These are phyloP conservation scores for Phytophthora idaei DNA, from an alignment of 352 stramenopile genomes.

Conservation along the genomic window DNA sequence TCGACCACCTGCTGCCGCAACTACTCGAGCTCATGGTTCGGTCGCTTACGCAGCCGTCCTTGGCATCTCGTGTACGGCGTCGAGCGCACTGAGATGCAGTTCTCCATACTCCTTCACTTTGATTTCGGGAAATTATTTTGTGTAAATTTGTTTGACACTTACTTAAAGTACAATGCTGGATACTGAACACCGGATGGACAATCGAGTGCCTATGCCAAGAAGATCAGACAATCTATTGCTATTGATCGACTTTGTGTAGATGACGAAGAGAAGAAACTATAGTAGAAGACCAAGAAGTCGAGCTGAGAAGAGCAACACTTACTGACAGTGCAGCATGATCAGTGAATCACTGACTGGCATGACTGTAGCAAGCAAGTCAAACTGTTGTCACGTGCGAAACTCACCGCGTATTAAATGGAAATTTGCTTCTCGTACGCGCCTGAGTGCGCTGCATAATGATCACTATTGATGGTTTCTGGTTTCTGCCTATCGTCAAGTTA, in stretches of 20 bases:
- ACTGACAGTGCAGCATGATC: too few species aligned
- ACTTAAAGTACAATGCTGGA: background rate
- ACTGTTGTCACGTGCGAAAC: too few species aligned
- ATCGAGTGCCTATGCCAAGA: background rate
- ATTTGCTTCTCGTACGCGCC: too few species aligned
- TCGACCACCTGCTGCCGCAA: constrained; percentile 21
- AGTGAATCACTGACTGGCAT: too few species aligned
- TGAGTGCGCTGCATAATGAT: background rate
- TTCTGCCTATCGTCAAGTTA: constrained; percentile 4
- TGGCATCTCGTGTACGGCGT: constrained; percentile 19
- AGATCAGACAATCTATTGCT: too few species aligned
- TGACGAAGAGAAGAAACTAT: too few species aligned
- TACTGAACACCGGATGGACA: background rate
- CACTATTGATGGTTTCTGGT: background rate
- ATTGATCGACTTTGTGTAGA: too few species aligned
- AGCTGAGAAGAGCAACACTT: too few species aligned
- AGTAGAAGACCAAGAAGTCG: too few species aligned
- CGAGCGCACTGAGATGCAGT: constrained; percentile 4
- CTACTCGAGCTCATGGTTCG: constrained; percentile 37
- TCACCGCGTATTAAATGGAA: too few species aligned
- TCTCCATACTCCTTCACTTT: background rate
- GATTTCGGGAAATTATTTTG: background rate
- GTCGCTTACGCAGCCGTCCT: constrained; percentile 24
- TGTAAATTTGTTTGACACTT: background rate
- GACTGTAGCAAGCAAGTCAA: too few species aligned